A percentile compares a stretch with the other conserved stretches of the same genome.
phyloP scores from a whole-genome alignment of 164 flowering plant species.

The Brasenia schreberi region DNA sequence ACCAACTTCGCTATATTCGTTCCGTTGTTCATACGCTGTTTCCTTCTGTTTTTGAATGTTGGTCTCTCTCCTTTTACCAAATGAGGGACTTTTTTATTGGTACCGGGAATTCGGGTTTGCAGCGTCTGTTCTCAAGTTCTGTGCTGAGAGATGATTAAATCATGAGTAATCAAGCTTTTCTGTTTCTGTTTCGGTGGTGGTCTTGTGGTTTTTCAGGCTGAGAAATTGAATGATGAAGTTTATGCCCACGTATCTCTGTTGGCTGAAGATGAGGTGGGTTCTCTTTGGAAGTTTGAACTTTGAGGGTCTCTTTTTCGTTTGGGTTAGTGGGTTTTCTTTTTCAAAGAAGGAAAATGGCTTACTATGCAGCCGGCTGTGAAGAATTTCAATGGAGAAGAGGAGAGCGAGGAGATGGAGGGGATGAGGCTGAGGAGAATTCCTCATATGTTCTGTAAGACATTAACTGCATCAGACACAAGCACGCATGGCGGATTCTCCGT shows the following conservation, averaged over 20 bases:
- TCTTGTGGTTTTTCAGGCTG: slow-evolving; percentile 40
- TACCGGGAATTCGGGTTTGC: not conserved
- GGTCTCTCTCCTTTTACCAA: not conserved
- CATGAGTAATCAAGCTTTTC: not conserved
- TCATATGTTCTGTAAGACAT: slow-evolving; percentile 99
- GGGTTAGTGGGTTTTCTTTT: not conserved
- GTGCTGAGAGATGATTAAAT: not conserved
- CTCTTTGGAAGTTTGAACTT: not conserved
- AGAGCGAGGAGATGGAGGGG: slow-evolving; percentile 35
- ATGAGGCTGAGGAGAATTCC: slow-evolving; percentile 43
- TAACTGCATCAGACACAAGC: slow-evolving; percentile 98
- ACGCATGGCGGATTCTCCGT: slow-evolving; percentile 99
- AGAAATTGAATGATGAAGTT: slow-evolving; percentile 68
- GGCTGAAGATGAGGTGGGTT: slow-evolving; percentile 60
- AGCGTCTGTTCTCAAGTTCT: not conserved
- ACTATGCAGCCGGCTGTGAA: slow-evolving; percentile 33
- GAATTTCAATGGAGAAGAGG: slow-evolving; percentile 35
- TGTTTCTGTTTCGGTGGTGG: not conserved
- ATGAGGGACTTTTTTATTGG: not conserved
- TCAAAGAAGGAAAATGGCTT: not conserved
- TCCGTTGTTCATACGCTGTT: too few species aligned
- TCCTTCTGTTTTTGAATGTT: not conserved
- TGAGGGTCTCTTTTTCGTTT: not conserved
- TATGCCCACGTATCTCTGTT: slow-evolving; percentile 74
- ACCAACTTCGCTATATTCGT: too few species aligned